phyloP scores from a whole-genome alignment of 2,329 filamentous ascomycete genomes.

The Davidsoniella neocaledoniae region DNA sequence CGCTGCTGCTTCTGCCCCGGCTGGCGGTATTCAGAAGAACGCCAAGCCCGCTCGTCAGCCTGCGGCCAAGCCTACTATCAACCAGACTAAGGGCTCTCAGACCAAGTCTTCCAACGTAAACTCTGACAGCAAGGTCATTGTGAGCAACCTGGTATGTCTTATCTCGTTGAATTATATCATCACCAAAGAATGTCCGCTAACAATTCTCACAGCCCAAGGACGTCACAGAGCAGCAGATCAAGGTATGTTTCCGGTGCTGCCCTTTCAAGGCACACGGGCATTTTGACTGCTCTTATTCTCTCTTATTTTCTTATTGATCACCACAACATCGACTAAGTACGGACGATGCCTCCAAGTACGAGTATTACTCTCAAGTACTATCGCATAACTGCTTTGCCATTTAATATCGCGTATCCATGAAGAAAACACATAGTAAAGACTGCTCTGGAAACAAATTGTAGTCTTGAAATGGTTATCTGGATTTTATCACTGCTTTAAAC shows the following conservation, averaged over 20 bases:
- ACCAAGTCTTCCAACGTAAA: slow-evolving; percentile 43
- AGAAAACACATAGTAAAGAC: too few species aligned
- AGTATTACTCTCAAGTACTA: too few species aligned
- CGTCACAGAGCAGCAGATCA: slow-evolving; percentile 93
- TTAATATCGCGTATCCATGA: too few species aligned
- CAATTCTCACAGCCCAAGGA: slow-evolving; percentile 57
- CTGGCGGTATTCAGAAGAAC: slow-evolving; percentile 75
- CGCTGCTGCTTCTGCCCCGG: slow-evolving; percentile 46
- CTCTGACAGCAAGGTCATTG: slow-evolving; percentile 89
- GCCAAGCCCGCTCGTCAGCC: slow-evolving; percentile 43
- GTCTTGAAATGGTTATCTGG: too few species aligned
- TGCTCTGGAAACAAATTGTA: too few species aligned
- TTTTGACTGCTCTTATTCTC: slow-evolving; percentile 13
- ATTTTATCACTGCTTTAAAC: too few species aligned
- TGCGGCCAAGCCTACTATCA: slow-evolving; percentile 32
- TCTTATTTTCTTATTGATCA: slow-evolving; percentile 8
- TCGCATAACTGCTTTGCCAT: too few species aligned
- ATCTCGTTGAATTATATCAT: neutral
- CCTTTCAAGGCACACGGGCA: slow-evolving; percentile 11
- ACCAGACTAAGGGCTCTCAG: slow-evolving; percentile 25
- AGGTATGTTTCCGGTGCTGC: slow-evolving; percentile 96
- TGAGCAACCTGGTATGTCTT: slow-evolving; percentile 82
- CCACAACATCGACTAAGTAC: slow-evolving; percentile 9
- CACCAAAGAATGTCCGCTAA: slow-evolving; percentile 26
- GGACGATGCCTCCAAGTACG: slow-evolving; percentile 8